Conservation (phyloP, 768 basidiomycete genomes). For the Tulasnella sp. region DNA sequence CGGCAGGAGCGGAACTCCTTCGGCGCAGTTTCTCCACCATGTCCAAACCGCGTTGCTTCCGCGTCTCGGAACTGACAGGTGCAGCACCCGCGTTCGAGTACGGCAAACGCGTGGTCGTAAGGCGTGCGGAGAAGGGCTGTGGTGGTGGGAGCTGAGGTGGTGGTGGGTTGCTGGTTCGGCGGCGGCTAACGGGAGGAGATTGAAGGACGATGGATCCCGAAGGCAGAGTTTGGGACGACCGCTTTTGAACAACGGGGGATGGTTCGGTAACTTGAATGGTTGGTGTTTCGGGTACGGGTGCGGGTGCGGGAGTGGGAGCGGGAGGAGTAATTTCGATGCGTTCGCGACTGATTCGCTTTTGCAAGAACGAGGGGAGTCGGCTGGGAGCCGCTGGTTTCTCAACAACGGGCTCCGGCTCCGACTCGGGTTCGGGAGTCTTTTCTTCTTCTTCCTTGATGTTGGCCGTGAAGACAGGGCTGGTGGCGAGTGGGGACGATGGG, state of each 20-base stretch:
- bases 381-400: background rate
- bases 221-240: background rate
- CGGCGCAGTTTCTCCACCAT: slow-evolving; percentile 19
- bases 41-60: slow-evolving; percentile 16
- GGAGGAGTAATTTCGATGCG: background rate
- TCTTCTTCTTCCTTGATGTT: background rate
- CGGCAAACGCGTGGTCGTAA: background rate
- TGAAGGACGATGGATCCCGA: background rate
- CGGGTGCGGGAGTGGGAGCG: background rate
- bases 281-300: background rate
- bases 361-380: slow-evolving; percentile 11
- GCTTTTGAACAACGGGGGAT: slow-evolving; percentile 1
- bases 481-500: slow-evolving; percentile 11
- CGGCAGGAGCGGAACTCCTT: slow-evolving; percentile 19
- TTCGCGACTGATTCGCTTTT: background rate
- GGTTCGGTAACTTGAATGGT: slow-evolving; percentile 3
- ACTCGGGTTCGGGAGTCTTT: background rate
- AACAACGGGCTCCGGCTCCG: background rate
- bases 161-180: slow-evolving; percentile 3
- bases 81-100: background rate
- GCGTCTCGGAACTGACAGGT: slow-evolving; percentile 9
- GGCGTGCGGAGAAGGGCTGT: background rate
- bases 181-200: background rate
- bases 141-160: slow-evolving; percentile 4
- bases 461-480: background rate